phyloP scores from a whole-genome alignment of 257 asterid genomes.

The Nicotiana sylvestris region DNA sequence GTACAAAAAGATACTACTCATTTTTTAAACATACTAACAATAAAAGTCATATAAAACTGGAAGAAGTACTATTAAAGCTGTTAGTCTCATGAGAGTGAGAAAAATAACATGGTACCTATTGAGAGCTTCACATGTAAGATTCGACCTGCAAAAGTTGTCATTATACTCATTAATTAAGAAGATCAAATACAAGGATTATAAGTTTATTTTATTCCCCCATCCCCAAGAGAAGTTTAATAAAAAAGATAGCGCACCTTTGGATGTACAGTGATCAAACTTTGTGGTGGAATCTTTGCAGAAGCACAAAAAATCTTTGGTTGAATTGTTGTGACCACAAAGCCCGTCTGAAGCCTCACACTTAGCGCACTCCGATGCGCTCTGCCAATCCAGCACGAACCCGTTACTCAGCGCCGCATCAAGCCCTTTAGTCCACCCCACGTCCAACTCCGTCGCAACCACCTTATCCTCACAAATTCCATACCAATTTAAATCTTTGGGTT shows the following conservation, averaged over 20 bases:
- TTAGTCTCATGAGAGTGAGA: too few species aligned
- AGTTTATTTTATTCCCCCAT: too few species aligned
- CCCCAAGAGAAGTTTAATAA: background rate
- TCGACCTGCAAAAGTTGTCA: too few species aligned
- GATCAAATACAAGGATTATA: too few species aligned
- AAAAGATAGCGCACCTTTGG: background rate
- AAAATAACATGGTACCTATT: too few species aligned
- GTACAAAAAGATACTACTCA: too few species aligned
- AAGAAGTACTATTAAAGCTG: too few species aligned
- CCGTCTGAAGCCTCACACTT: background rate
- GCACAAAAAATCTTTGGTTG: background rate
- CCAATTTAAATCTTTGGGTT: background rate
- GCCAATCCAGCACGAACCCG: constrained; percentile 7
- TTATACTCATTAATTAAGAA: too few species aligned
- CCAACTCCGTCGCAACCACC: background rate
- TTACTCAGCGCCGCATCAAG: background rate
- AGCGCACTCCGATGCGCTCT: background rate
- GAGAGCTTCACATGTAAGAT: too few species aligned
- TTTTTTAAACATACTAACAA: too few species aligned
- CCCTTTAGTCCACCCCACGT: too few species aligned
- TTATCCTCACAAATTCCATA: background rate
- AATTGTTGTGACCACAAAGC: background rate
- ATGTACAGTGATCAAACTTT: background rate
- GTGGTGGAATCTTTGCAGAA: background rate
- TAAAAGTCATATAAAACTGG: too few species aligned